Evolutionary conservation across 2,329 filamentous ascomycete species (phyloP).

Genomic region (Exophiala lecanii-corni): DNA sequence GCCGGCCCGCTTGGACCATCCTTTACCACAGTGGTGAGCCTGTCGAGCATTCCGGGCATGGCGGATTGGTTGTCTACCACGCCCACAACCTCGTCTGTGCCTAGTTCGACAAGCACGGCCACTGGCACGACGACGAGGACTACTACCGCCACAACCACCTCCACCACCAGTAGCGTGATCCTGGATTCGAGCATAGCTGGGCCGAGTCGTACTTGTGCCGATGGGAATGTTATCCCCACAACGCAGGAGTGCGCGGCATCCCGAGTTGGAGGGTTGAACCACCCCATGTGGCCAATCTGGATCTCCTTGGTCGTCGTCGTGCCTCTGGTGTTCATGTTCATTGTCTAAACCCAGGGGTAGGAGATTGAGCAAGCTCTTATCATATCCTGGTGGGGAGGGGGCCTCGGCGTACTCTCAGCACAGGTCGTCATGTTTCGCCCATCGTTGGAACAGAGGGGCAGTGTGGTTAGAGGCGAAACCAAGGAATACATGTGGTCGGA

Average conservation of each 20-base stretch:
- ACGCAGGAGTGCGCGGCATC: slow-evolving; percentile 1
- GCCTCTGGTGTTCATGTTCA: too few species aligned
- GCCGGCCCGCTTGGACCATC: slow-evolving; percentile 1
- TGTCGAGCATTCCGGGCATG: slow-evolving; percentile 1
- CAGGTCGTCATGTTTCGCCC: too few species aligned
- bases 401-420: too few species aligned
- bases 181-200: slow-evolving; percentile 2
- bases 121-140: background rate
- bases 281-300: too few species aligned
- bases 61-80: slow-evolving; percentile 1
- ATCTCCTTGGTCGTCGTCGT: too few species aligned
- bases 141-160: background rate
- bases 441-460: too few species aligned
- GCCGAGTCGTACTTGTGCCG: slow-evolving; percentile 1
- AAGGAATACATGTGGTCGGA: too few species aligned
- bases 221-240: slow-evolving; percentile 3
- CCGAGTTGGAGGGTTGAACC: too few species aligned
- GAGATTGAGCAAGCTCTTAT: too few species aligned
- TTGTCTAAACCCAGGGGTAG: too few species aligned
- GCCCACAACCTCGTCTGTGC: slow-evolving; percentile 1
- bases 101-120: slow-evolving; percentile 1
- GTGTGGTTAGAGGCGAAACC: too few species aligned
- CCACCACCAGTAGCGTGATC: slow-evolving; percentile 2
- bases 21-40: slow-evolving; percentile 2
- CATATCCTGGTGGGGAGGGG: too few species aligned